Base-by-base conservation (phyloP, 1,284 basidiomycete species). In the Chalciporus sp. region DNA sequence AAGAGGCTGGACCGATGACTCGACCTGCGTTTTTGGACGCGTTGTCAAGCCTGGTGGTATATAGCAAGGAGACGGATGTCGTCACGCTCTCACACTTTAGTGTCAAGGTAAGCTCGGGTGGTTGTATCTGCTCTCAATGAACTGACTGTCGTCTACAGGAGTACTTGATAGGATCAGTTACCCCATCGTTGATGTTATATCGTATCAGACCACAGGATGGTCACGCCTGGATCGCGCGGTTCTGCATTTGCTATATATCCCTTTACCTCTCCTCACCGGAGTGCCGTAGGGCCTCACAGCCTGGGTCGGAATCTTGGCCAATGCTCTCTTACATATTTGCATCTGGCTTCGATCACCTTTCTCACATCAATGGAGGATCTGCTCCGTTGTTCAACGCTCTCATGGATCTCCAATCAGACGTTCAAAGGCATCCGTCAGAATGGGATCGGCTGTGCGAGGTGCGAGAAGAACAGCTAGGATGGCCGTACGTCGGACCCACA, bases 31-130 rank as follows among this genome's bases (percentile, higher is more conserved):
- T 61, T 11, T 7, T 61, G 42, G 58, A 63, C 11, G 43, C 37
- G 1, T n/a, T 60, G 4, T 33, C 49, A 1, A 58, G 57, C 17
- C 16, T 58, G 39, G 58, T 53, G 31, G 50, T 31, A 14, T 12
- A 59, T 8, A 0, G 55, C 2, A 40, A 51, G 14, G 6, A 33
- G 26, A 53, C 54, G 3, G 55, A 44, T 1, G 4, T 51, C 7
- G 4, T 61, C 1, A 19, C 35, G 2, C 7, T 61, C 1, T 62
- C 60, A 1, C 59, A 57, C 10, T 41, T 44, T 20, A 58, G 56
- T 7, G 44, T 45, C 44, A 19, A 45, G 42, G 29, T 57, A 49
- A 43, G 33, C 14, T 16, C 0, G 14, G 11, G 14, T 2, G 1
- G 26, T 29, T 1, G 17, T 6, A 9, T 1, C 2, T 35, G 1